Conservation (phyloP, 805 yeast genomes). For the Pichia gijzeniarum region DNA sequence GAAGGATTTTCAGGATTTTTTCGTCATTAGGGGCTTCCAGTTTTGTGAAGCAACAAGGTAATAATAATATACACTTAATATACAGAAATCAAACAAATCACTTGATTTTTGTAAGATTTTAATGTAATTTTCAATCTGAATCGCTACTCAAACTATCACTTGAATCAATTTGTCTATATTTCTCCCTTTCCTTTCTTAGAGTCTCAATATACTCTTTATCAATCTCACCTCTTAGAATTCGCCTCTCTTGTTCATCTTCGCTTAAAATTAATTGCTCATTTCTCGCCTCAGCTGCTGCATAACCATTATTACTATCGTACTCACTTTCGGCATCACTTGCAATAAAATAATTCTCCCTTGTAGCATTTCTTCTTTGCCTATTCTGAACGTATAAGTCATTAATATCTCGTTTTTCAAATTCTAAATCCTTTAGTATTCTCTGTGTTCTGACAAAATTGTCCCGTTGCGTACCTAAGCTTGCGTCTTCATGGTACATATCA, state of each 20-base stretch:
- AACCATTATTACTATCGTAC: slow-evolving; percentile 38
- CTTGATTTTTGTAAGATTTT: too few relatives aligned
- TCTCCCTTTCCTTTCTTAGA: slow-evolving; percentile 1
- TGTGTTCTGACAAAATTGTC: slow-evolving; percentile 5
- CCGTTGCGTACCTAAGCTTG: neutral
- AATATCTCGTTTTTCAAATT: slow-evolving; percentile 15
- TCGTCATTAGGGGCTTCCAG: too few relatives aligned
- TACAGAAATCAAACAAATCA: neutral
- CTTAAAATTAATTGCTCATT: slow-evolving; percentile 16
- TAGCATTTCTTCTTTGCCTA: slow-evolving; percentile 13
- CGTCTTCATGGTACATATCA: neutral
- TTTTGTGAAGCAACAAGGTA: too few relatives aligned
- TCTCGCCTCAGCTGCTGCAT: slow-evolving; percentile 14
- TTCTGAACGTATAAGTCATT: slow-evolving; percentile 3
- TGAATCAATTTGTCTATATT: neutral
- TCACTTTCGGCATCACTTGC: slow-evolving; percentile 51
- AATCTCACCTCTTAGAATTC: slow-evolving; percentile 14
- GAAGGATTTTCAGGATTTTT: too few relatives aligned
- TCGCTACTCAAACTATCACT: slow-evolving; percentile 9
- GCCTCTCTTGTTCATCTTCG: slow-evolving; percentile 16
- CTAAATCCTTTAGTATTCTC: slow-evolving; percentile 12
- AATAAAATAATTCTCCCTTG: slow-evolving; percentile 71
- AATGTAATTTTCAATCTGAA: neutral
- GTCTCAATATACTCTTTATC: slow-evolving; percentile 8
- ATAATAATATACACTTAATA: too few relatives aligned